Percentiles rank a stretch among this genome's conserved stretches.
Evolutionary conservation across 2,329 filamentous ascomycete species (phyloP).

Genomic region (Endothia cerciana): DNA sequence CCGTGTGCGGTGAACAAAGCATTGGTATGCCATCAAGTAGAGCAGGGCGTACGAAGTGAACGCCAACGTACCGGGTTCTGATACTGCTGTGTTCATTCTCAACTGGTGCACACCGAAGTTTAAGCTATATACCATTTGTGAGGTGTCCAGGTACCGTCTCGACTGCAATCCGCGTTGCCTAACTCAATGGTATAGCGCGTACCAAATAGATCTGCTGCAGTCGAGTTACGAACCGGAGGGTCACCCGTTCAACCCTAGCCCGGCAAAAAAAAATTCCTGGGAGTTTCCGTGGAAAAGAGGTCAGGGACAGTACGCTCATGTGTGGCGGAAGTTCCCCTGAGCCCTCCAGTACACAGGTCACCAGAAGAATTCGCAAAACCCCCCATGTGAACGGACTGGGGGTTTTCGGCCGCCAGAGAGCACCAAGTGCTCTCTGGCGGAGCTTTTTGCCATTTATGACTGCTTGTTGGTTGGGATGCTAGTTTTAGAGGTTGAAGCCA

Average conservation of each 20-base stretch:
- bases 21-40: too few species aligned
- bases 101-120: too few species aligned
- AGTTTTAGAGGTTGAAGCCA: slow-evolving; percentile 52
- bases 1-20: too few species aligned
- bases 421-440: neutral
- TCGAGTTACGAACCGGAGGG: neutral
- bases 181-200: neutral
- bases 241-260: neutral
- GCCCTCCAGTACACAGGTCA: neutral
- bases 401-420: neutral
- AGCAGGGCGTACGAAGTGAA: too few species aligned
- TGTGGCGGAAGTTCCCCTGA: neutral
- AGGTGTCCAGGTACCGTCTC: neutral
- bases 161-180: neutral
- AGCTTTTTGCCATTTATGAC: neutral
- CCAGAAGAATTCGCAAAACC: neutral
- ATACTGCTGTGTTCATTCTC: too few species aligned
- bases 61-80: too few species aligned
- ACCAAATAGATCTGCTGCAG: neutral
- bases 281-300: neutral
- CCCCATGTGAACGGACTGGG: neutral
- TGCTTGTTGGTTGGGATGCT: neutral
- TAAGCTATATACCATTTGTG: too few species aligned
- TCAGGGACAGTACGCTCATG: slow-evolving; percentile 3
- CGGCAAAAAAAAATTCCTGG: neutral